Evolutionary conservation across 495 filamentous ascomycete genomes (phyloP).

Genomic region (Pseudoneurospora amorphoporcata): DNA sequence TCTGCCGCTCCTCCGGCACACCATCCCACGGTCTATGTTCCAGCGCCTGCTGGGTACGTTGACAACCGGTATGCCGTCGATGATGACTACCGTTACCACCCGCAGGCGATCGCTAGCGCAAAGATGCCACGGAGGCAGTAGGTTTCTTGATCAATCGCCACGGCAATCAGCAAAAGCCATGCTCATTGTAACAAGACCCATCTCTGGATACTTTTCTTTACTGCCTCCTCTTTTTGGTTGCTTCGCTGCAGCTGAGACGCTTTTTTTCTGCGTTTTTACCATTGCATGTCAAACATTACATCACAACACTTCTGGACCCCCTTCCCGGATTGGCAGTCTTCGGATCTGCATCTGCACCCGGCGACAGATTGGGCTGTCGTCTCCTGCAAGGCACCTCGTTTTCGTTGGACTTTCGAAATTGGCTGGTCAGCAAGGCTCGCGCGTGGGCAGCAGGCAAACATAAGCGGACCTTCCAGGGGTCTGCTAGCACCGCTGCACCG

Average conservation of each 20-base stretch:
- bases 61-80: slow-evolving; percentile 4
- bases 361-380: not conserved
- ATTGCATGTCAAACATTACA: not conserved
- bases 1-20: slow-evolving; percentile 6
- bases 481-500: not conserved
- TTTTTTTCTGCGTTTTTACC: slow-evolving; percentile 2
- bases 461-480: not conserved
- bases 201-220: not conserved
- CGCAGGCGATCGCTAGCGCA: not conserved
- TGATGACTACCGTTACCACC: slow-evolving; percentile 15
- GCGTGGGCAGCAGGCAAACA: not conserved
- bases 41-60: slow-evolving; percentile 1
- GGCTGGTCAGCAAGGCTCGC: not conserved
- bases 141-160: not conserved
- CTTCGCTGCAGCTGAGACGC: not conserved
- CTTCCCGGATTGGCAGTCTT: not conserved
- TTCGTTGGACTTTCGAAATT: not conserved
- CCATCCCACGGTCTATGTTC: slow-evolving; percentile 19
- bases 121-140: not conserved
- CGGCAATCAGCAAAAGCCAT: not conserved
- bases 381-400: not conserved
- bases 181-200: not conserved
- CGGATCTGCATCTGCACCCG: not conserved
- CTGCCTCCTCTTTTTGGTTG: not conserved
- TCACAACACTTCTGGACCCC: not conserved